Evolutionary conservation across 2,329 filamentous ascomycete genomes (phyloP), one percentile per base, ranked within the genome.

Genomic region (Fusarium sp.): DNA sequence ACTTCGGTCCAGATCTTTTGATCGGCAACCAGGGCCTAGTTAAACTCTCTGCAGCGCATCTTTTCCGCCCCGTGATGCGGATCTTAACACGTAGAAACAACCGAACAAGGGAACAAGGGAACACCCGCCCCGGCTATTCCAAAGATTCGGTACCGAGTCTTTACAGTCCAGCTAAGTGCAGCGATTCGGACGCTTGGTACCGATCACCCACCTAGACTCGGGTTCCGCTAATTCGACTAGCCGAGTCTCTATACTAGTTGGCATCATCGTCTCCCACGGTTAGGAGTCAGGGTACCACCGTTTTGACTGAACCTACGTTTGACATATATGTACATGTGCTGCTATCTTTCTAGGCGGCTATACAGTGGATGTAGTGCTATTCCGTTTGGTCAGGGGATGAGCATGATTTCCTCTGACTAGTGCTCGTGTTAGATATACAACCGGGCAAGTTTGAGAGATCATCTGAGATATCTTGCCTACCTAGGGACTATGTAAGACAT

Each of bases 1-100:
- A 62, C 66, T 58, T 61, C 54, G 56, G 60, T 68, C 72, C 54
- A 75, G 72, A 64, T 62, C 72, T 52, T 70, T 57, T 75, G 72
- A 75, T 75, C 72, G 68, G 47, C 72, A 73, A 28, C 45, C 45
- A 28, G 34, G 42, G 44, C 44, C 45, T 67, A 55, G 58, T 68
- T 50, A 41, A 52, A 54, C 62, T 26, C 62, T 58, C 70, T 42
- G 18, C 61, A 44, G 54, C 44, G 32, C 45, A 59, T 41, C 28
- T 38, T 47, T 47, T 41, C 28, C 18, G 42, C 54, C 66, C 48
- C 54, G 55, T 59, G 41, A 28, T 51, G 20, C 42, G 39, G 48
- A 70, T 57, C 59, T 44, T 56, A 26, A 44, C 39, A 48, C 52
- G 18, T 38, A 70, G 47, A 54, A 44, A 52, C 58, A 47, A 62